Evolutionary conservation across 495 filamentous ascomycete species (phyloP).

Genomic region (Rusavskia elegans): DNA sequence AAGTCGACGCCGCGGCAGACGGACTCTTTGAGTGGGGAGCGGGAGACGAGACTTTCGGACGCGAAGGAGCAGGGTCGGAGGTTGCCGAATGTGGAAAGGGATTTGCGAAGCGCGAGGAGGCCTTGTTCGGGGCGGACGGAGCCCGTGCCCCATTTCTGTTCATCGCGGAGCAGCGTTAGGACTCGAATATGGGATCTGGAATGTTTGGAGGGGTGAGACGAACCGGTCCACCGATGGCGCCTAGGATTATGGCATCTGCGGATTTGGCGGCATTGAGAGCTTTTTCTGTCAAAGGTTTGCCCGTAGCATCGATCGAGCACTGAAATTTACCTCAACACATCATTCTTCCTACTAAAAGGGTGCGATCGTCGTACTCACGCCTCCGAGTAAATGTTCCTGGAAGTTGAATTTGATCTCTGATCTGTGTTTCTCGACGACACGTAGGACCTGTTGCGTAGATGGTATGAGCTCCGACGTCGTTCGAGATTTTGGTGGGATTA

Average conservation of each 20-base stretch:
- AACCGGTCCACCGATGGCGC: constrained; percentile 88
- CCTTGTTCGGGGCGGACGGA: constrained; percentile 87
- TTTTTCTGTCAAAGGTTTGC: constrained; percentile 63
- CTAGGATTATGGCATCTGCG: constrained; percentile 84
- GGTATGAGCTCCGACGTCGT: neutral
- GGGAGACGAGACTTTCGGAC: constrained; percentile 69
- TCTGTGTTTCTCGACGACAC: constrained; percentile 52
- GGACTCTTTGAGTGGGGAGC: constrained; percentile 75
- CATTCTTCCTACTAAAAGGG: neutral
- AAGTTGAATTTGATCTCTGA: constrained; percentile 71
- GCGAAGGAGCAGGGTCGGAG: constrained; percentile 96
- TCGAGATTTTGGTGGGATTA: constrained; percentile 16
- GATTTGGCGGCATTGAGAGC: constrained; percentile 75
- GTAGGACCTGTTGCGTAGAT: constrained; percentile 43
- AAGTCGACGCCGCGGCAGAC: constrained; percentile 84
- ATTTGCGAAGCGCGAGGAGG: constrained; percentile 81
- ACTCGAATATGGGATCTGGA: too few relatives aligned
- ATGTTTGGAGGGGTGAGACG: constrained; percentile 15
- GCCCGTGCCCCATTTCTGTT: constrained; percentile 83
- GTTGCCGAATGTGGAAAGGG: constrained; percentile 91
- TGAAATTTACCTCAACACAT: constrained; percentile 14
- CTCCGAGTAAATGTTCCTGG: constrained; percentile 81
- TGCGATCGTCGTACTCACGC: constrained; percentile 44
- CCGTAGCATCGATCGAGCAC: constrained; percentile 79
- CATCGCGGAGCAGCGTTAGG: neutral